Percentiles rank a stretch among this genome's conserved stretches.
Evolutionary conservation across 106 monocot genomes (phyloP).

Genomic region (Hemerocallis citrina): DNA sequence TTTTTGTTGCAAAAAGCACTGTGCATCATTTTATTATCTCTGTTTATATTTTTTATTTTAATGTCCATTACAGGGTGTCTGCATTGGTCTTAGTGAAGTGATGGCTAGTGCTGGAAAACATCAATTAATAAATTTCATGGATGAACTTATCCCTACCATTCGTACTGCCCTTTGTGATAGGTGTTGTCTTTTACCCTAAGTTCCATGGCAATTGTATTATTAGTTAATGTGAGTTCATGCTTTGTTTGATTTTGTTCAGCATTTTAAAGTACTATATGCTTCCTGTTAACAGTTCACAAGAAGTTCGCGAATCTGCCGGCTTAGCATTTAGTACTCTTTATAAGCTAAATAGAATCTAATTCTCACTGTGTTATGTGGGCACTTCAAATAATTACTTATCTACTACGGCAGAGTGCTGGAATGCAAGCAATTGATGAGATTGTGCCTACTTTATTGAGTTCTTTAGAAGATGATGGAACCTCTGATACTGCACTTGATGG

Average conservation of each 20-base stretch:
- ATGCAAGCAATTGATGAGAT: conserved; percentile 99
- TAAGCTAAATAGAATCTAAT: conserved; percentile 46
- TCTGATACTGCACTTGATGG: conserved; percentile 96
- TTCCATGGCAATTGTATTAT: neutral
- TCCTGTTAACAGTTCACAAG: conserved; percentile 41
- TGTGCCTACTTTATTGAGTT: conserved; percentile 71
- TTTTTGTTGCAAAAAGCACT: too few relatives aligned
- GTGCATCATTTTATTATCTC: too few relatives aligned
- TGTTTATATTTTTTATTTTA: conserved; percentile 2
- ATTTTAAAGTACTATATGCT: neutral
- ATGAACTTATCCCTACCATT: conserved; percentile 91
- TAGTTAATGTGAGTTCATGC: neutral
- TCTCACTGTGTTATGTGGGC: neutral
- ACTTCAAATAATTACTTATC: neutral
- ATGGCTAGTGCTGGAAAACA: conserved; percentile 96
- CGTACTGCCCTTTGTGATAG: conserved; percentile 98
- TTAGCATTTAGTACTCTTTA: conserved; percentile 99
- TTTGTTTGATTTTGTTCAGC: neutral
- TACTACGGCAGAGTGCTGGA: conserved; percentile 72
- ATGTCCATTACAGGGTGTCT: conserved; percentile 58
- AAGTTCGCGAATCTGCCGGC: conserved; percentile 95
- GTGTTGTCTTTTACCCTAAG: conserved; percentile 30
- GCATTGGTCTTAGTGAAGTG: conserved; percentile 96
- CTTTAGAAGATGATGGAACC: conserved; percentile 80
- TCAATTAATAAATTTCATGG: conserved; percentile 86